A percentile compares a stretch with the other conserved stretches of the same genome.
Conservation (phyloP, 495 filamentous ascomycete species). For the Xylaria venustula region DNA sequence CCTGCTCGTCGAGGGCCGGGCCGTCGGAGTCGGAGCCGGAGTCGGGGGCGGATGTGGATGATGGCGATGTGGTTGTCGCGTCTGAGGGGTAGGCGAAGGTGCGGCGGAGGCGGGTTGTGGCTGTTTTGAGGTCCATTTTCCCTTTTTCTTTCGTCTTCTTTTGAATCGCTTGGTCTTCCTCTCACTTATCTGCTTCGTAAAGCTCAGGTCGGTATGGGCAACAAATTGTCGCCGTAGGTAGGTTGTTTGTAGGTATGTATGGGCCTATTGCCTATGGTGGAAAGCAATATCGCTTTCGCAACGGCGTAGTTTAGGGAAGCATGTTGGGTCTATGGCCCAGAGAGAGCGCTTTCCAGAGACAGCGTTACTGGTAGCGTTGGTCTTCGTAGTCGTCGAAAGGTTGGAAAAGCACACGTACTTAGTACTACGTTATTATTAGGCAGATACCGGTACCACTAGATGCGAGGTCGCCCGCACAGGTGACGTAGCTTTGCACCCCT, state of each 20-base stretch:
- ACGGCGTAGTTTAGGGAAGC: not conserved
- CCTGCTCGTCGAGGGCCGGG: slow-evolving; percentile 34
- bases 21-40: slow-evolving; percentile 58
- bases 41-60: slow-evolving; percentile 27
- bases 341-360: not conserved
- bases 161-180: no score
- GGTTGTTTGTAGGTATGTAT: no score
- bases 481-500: slow-evolving; percentile 8
- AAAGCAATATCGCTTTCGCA: not conserved
- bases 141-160: not conserved
- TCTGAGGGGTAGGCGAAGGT: slow-evolving; percentile 64
- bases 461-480: slow-evolving; percentile 2
- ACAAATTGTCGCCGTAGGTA: not conserved
- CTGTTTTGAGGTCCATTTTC: slow-evolving; percentile 13
- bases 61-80: slow-evolving; percentile 33
- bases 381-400: slow-evolving; percentile 1
- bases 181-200: not conserved
- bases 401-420: not conserved
- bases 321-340: not conserved
- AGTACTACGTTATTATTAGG: not conserved
- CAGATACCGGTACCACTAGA: not conserved
- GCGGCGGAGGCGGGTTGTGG: slow-evolving; percentile 53
- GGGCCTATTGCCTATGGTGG: not conserved
- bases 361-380: not conserved
- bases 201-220: not conserved